A percentile compares a stretch with the other conserved stretches of the same genome.
Conservation (phyloP, 2,329 filamentous ascomycete genomes). For the Metarhizium sp. region DNA sequence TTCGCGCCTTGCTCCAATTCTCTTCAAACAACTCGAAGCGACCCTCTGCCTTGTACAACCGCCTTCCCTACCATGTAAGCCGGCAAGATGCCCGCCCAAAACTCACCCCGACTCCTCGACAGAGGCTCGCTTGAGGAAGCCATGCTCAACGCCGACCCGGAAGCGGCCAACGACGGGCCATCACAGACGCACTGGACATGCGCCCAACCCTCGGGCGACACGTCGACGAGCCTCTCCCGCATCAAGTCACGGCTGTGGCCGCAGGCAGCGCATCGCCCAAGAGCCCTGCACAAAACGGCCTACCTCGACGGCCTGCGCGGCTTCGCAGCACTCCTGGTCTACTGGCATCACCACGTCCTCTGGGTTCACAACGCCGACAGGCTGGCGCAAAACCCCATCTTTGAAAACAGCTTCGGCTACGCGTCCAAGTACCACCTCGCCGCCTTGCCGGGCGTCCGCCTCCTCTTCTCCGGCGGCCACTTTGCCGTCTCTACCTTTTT, state of each 20-base stretch:
- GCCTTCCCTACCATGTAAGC: neutral
- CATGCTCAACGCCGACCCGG: neutral
- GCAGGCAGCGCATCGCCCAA: conserved; percentile 4
- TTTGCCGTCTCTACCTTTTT: conserved; percentile 49
- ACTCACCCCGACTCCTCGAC: neutral
- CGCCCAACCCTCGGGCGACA: neutral
- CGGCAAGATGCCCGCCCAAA: neutral
- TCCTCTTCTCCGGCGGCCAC: conserved; percentile 53
- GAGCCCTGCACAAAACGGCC: conserved; percentile 39
- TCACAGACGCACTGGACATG: neutral
- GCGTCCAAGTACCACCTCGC: conserved; percentile 37
- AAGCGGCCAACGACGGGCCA: neutral
- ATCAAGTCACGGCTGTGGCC: conserved; percentile 2
- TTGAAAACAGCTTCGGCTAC: conserved; percentile 47
- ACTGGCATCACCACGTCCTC: conserved; percentile 50
- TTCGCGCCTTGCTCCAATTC: too few relatives aligned
- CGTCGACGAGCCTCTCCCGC: neutral
- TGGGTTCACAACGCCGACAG: conserved; percentile 39
- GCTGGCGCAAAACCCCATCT: conserved; percentile 18
- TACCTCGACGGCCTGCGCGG: conserved; percentile 55
- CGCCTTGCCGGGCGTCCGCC: conserved; percentile 46
- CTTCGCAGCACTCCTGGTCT: conserved; percentile 58
- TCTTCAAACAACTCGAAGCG: neutral
- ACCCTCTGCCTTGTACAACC: neutral
- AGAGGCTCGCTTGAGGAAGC: neutral